phyloP scores from a whole-genome alignment of 2,329 filamentous ascomycete genomes.

The Fusarium oligoseptatum region DNA sequence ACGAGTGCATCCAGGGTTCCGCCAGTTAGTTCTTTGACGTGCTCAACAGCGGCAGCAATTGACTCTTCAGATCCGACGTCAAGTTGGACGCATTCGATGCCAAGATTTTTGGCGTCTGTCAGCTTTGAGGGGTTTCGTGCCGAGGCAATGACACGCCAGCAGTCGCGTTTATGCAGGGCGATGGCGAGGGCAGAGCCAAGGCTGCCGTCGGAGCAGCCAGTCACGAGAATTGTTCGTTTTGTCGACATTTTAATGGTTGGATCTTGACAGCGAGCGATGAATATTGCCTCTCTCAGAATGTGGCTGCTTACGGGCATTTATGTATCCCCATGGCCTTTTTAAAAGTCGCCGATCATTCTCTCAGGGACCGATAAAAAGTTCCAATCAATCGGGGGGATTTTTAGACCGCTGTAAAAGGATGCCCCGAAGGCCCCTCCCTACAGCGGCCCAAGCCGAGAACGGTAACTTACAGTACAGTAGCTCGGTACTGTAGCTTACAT shows the following conservation, averaged over 20 bases:
- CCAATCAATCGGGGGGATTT: neutral
- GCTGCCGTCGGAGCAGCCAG: constrained; percentile 52
- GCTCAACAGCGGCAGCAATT: constrained; percentile 27
- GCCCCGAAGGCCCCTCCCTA: no score
- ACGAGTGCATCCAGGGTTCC: constrained; percentile 48
- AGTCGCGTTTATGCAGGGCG: constrained; percentile 46
- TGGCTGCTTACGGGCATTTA: no score
- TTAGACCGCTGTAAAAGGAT: neutral
- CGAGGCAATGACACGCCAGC: constrained; percentile 50
- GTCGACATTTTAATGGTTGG: neutral
- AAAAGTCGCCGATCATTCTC: no score
- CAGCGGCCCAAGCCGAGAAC: no score
- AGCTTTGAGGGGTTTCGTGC: constrained; percentile 47
- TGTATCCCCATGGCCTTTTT: no score
- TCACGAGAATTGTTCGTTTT: constrained; percentile 48
- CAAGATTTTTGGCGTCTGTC: constrained; percentile 16
- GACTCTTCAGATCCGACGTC: constrained; percentile 44
- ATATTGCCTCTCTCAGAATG: no score
- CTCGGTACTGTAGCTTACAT: no score
- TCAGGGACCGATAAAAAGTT: neutral
- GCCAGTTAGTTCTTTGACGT: constrained; percentile 33
- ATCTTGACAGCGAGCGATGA: no score
- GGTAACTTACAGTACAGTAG: no score
- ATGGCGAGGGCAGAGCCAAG: constrained; percentile 49
- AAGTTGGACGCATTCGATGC: constrained; percentile 40